A percentile compares a stretch with the other conserved stretches of the same genome.
These are phyloP conservation scores for Melampsora americana DNA, from an alignment of 1,284 basidiomycete species.

Conservation along the genomic window DNA sequence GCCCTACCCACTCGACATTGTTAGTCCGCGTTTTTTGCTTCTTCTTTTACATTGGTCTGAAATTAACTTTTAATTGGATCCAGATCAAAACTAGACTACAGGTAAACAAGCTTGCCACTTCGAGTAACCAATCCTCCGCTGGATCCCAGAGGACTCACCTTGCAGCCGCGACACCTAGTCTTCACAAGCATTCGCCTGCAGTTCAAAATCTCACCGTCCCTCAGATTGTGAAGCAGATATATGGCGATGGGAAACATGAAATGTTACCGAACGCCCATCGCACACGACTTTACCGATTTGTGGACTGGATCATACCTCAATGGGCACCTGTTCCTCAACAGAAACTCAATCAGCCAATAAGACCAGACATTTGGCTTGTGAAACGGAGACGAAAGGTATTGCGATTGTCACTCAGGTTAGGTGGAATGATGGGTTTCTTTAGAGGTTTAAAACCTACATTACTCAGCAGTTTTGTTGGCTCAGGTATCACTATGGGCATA, in stretches of 20 bases:
- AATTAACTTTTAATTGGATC: background rate
- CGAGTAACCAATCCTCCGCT: constrained; percentile 22
- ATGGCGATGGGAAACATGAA: constrained; percentile 32
- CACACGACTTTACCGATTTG: constrained; percentile 45
- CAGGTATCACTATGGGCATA: constrained; percentile 50
- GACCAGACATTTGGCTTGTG: background rate
- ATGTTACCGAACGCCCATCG: constrained; percentile 47
- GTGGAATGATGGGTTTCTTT: constrained; percentile 47
- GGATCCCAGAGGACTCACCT: background rate
- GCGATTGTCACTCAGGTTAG: constrained; percentile 40
- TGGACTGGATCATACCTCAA: constrained; percentile 43
- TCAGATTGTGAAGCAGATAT: constrained; percentile 34
- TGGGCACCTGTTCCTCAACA: background rate
- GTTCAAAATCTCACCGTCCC: background rate
- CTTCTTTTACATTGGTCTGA: background rate
- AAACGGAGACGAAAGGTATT: constrained; percentile 14
- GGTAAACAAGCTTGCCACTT: constrained; percentile 38
- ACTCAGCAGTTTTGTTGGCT: constrained; percentile 49
- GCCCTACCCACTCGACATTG: constrained; percentile 49
- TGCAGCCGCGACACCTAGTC: background rate
- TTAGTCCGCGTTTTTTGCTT: background rate
- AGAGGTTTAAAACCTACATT: constrained; percentile 48
- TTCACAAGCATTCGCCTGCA: background rate
- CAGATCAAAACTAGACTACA: constrained; percentile 43
- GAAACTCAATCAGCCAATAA: background rate